phyloP scores from a whole-genome alignment of 768 basidiomycete genomes.

The Leccinellum rugosiceps region DNA sequence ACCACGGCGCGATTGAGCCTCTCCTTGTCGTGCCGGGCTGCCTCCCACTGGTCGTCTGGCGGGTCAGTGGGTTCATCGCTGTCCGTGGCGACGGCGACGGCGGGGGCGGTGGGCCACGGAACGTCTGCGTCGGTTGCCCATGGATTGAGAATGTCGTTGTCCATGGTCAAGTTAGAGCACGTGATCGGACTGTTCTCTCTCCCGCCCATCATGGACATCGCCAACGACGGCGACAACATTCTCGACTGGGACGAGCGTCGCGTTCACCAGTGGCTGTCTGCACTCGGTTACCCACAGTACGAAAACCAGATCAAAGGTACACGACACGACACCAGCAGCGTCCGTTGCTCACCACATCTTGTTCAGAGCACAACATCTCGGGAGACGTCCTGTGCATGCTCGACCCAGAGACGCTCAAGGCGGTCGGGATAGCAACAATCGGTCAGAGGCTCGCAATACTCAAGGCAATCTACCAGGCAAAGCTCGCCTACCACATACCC shows the following conservation, averaged over 20 bases:
- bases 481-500: conserved; percentile 78
- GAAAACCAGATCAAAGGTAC: conserved; percentile 76
- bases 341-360: conserved; percentile 4
- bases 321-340: background rate
- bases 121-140: conserved; percentile 56
- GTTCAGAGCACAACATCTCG: conserved; percentile 82
- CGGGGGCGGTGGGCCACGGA: background rate
- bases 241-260: conserved; percentile 72
- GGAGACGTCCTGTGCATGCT: conserved; percentile 87
- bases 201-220: conserved; percentile 26
- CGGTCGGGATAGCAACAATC: conserved; percentile 83
- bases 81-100: background rate
- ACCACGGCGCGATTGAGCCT: conserved; percentile 56
- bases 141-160: conserved; percentile 61
- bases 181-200: conserved; percentile 16
- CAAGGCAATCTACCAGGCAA: conserved; percentile 87
- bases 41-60: conserved; percentile 66
- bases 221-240: conserved; percentile 34
- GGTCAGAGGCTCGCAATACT: conserved; percentile 91
- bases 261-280: conserved; percentile 75
- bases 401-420: conserved; percentile 80
- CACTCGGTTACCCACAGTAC: conserved; percentile 83
- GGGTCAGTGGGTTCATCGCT: background rate
- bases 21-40: conserved; percentile 42
- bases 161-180: conserved; percentile 9